Conservation (phyloP, 768 basidiomycete species). For the Pleurotus tuoliensis region DNA sequence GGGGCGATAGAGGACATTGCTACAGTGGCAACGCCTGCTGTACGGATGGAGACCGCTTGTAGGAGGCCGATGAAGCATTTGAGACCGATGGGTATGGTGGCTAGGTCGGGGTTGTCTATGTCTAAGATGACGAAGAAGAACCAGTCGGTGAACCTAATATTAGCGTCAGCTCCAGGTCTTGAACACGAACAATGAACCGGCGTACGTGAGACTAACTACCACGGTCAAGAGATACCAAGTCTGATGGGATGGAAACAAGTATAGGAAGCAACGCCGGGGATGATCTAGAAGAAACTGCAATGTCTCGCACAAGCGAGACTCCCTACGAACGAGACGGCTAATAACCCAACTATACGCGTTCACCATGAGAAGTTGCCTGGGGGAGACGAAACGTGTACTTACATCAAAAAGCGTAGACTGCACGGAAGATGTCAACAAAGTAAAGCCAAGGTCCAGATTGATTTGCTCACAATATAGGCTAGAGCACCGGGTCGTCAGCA, state of each 20-base stretch:
- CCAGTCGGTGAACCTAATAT: slow-evolving; percentile 72
- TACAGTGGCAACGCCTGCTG: slow-evolving; percentile 82
- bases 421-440: too few relatives aligned
- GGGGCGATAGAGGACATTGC: slow-evolving; percentile 70
- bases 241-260: slow-evolving; percentile 89
- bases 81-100: slow-evolving; percentile 62
- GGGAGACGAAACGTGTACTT: slow-evolving; percentile 19
- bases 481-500: not conserved
- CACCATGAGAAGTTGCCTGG: too few relatives aligned
- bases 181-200: not conserved
- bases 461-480: slow-evolving; percentile 81
- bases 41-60: slow-evolving; percentile 80
- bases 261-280: slow-evolving; percentile 86
- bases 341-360: slow-evolving; percentile 59
- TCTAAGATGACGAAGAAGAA: slow-evolving; percentile 86
- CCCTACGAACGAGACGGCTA: slow-evolving; percentile 51
- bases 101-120: slow-evolving; percentile 65
- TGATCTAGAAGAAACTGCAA: slow-evolving; percentile 91
- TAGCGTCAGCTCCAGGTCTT: not conserved
- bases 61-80: slow-evolving; percentile 72
- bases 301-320: slow-evolving; percentile 69
- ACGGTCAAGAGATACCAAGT: slow-evolving; percentile 85
- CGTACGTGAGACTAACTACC: slow-evolving; percentile 48
- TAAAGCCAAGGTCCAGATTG: too few relatives aligned
- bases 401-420: slow-evolving; percentile 84